phyloP scores from a whole-genome alignment of 176 grass and related monocot genomes.

The Canna indica region DNA sequence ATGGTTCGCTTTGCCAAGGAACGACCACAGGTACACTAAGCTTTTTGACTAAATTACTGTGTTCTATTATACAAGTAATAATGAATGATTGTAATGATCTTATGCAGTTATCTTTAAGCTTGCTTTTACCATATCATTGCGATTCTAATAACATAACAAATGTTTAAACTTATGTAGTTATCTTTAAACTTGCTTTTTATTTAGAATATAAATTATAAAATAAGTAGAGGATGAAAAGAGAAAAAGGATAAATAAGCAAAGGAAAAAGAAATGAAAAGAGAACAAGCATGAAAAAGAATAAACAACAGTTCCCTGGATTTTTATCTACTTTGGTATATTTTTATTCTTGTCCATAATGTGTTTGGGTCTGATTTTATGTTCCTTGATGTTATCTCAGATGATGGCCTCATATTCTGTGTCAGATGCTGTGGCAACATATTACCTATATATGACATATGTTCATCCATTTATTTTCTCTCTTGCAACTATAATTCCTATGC shows the following conservation, averaged over 20 bases:
- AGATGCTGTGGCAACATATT: slow-evolving; percentile 94
- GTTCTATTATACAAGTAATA: neutral
- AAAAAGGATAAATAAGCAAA: neutral
- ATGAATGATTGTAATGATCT: neutral
- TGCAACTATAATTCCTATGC: slow-evolving; percentile 97
- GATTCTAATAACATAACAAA: too few relatives aligned
- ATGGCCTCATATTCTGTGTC: slow-evolving; percentile 99
- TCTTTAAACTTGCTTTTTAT: too few relatives aligned
- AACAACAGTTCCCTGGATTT: neutral
- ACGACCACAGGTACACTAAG: slow-evolving; percentile 54
- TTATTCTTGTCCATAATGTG: neutral
- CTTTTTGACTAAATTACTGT: neutral
- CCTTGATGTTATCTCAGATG: slow-evolving; percentile 50
- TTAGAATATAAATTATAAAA: neutral
- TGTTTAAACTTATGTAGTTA: too few relatives aligned
- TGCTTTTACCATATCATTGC: too few relatives aligned
- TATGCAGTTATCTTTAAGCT: too few relatives aligned
- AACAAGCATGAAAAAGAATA: neutral
- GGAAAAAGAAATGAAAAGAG: neutral
- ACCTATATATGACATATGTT: slow-evolving; percentile 96
- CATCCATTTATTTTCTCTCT: slow-evolving; percentile 99
- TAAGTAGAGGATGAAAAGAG: neutral
- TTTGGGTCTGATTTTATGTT: neutral
- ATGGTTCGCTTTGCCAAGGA: slow-evolving; percentile 96
- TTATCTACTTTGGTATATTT: neutral